Evolutionary conservation across 495 filamentous ascomycete species (phyloP), one percentile per base, ranked within the genome.

Genomic region (Aspergillus carlsbadensis): DNA sequence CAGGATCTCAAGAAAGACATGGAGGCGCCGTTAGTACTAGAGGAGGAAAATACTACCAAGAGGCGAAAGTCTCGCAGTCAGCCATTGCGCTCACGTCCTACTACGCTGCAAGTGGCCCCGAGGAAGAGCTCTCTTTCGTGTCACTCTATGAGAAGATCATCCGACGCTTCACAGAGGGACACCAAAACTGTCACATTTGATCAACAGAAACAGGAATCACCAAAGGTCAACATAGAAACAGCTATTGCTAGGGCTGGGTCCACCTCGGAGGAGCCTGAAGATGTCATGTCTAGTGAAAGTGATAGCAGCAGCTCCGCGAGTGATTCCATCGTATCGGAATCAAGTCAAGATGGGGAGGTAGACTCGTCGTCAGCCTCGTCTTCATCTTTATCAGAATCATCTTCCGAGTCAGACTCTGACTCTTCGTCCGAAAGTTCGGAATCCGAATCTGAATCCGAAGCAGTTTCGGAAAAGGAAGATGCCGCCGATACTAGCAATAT

Each of bases 1-100:
- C 59, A 74, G 46, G 76, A 66, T 37, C 62, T 81, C 22, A 73
- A 70, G 37, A 71, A 73, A 7, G 76, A 80, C 21, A 67, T 74
- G 52, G 65, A 78, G 36, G 57, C 63, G 20, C 59, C 70, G 14
- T 54, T 41, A 11, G 53, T 69, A 47, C 61, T 48, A 10, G 58
- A 55, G 4, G 33, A 10, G 18, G 57, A 63, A 15, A 58, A 68
- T 33, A 49, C 57, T n/a, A 60, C 56, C 5, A 57, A 54, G 21
- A 60, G 69, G 36, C 52, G 41, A 20, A 46, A 22, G 1, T 36
- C 6, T 42, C 26, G 26, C 26, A 37, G 52, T 31, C 51, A 60
- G 43, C 20, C 53, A 43, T 41, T 61, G 26, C 56, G 61, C 45
- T 54, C 51, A 14, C 58, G 39, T 35, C 22, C 49, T 10, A 59